phyloP scores from a whole-genome alignment of 495 filamentous ascomycete species.

The Penicillium waksmanii region DNA sequence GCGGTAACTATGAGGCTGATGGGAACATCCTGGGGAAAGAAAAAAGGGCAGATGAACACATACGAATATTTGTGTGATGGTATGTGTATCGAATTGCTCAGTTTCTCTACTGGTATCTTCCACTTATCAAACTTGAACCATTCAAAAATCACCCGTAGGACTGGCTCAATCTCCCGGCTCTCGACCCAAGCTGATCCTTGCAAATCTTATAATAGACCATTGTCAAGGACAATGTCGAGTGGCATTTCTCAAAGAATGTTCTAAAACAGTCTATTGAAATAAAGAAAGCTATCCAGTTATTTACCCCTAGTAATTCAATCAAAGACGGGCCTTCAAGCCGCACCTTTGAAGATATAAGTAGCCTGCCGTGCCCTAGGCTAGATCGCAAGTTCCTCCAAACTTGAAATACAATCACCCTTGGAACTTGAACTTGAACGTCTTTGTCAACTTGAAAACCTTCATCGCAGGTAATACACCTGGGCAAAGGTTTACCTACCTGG shows the following conservation, averaged over 20 bases:
- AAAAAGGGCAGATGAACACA: no score
- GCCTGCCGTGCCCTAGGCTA: neutral
- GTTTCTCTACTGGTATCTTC: no score
- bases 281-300: neutral
- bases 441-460: neutral
- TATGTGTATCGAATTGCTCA: no score
- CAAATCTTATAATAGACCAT: neutral
- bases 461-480: neutral
- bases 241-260: neutral
- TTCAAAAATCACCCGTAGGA: neutral
- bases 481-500: no score
- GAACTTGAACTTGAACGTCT: neutral
- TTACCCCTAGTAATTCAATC: neutral
- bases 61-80: no score
- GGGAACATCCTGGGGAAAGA: no score
- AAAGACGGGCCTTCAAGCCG: neutral
- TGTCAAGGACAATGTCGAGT: constrained; percentile 3
- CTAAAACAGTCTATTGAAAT: neutral
- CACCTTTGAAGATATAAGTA: neutral
- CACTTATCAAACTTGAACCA: neutral
- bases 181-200: constrained; percentile 3
- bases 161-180: neutral
- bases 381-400: neutral
- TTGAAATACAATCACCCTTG: neutral
- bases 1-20: neutral